Evolutionary conservation across 176 grass and related monocot species (phyloP).

Genomic region (Panicum miliaceum): DNA sequence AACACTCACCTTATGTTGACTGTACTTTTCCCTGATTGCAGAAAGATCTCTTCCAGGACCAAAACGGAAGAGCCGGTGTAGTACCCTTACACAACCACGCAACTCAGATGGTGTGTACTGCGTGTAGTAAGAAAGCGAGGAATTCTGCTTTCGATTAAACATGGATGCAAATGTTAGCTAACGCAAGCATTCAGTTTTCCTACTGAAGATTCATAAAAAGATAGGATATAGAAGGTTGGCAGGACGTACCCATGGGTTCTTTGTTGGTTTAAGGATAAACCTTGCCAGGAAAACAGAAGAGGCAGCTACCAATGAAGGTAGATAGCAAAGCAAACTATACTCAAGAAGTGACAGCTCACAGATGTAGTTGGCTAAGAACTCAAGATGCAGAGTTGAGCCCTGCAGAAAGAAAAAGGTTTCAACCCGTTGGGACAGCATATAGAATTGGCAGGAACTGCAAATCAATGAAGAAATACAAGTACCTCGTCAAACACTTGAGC

Average conservation of each 20-base stretch:
- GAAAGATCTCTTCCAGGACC: conserved; percentile 68
- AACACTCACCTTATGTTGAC: conserved; percentile 79
- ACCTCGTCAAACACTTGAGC: conserved; percentile 82
- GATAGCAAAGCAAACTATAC: conserved; percentile 80
- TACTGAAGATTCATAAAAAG: conserved; percentile 1
- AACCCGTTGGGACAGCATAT: conserved; percentile 10
- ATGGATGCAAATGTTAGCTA: conserved; percentile 26
- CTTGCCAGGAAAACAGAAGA: conserved; percentile 83
- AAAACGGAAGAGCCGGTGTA: conserved; percentile 64
- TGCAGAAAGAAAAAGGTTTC: conserved; percentile 38
- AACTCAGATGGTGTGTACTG: conserved; percentile 75
- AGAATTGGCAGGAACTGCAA: conserved; percentile 10
- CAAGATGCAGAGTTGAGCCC: conserved; percentile 68
- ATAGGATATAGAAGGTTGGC: conserved; percentile 19
- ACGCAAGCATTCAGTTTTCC: not conserved
- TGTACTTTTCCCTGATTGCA: conserved; percentile 94
- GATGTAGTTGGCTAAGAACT: conserved; percentile 87
- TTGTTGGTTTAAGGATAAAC: conserved; percentile 80
- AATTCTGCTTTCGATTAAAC: conserved; percentile 57
- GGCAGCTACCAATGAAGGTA: conserved; percentile 80
- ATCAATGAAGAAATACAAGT: conserved; percentile 43
- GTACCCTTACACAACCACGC: conserved; percentile 59
- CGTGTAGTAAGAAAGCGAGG: conserved; percentile 71
- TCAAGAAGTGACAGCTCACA: conserved; percentile 88
- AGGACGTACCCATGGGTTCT: conserved; percentile 76